Base-by-base conservation (phyloP, 192 early-diverging fungal genomes). In the Coemansia sp. region DNA sequence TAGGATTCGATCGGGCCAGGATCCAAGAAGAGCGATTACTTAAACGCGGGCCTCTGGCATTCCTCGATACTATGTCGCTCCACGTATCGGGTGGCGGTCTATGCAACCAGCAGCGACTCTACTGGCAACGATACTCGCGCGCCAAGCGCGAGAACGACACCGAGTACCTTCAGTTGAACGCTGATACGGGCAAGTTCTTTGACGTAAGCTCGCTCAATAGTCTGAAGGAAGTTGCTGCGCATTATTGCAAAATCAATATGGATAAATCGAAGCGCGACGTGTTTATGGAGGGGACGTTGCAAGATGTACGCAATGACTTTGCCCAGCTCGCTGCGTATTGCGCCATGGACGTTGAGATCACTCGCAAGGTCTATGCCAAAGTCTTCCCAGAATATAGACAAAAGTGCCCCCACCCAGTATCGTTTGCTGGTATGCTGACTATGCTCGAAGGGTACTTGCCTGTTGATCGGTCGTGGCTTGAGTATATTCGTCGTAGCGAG, bases 331-430 rank as follows among this genome's bases (percentile, higher is more conserved):
- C 95, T 78, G 66, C 43, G 9, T 99, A 99, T 75, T 98, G 96
- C 76, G 95, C 96, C 16, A 76, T 71, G n/a, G 97, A 99, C 78
- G 96, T 97, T 0, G 65, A 65, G 0, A 83, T 88, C 15, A 98
- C 97, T 2, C 89, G 91, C 38, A 67, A 78, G 33, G 88, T 99
- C 18, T 97, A 90, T 66, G 75, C 80, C 47, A 66, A 70, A 29
- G 87, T 95, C 2, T 89, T 93, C 2, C 91, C 93, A 22, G 80
- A 79, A 40, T 99, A 91, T 74, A 68, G 78, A 22, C 46, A 85
- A 22, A 94, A 94, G 51, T 98, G 96, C 69, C 97, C 97, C 16
- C 96, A 97, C 67, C 96, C 96, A 3, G 94, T 91, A 41, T 96
- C 96, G 34, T 95, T 99, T 84, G 90, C 91, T 3, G 97, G 97